phyloP scores from a whole-genome alignment of 371 early-diverging fungal genomes.

The Funneliformis caledonium region DNA sequence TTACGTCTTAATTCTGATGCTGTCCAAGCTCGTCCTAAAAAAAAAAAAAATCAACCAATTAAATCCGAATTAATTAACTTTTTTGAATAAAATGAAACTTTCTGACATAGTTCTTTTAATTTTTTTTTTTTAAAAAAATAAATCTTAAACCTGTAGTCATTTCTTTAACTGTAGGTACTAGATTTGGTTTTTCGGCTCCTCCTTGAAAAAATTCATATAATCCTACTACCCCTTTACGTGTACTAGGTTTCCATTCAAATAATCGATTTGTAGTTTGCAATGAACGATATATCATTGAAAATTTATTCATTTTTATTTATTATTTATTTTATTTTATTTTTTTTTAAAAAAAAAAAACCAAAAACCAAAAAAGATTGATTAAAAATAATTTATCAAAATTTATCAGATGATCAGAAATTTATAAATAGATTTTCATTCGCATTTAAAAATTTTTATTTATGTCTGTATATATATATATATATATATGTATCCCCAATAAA shows the following conservation, averaged over 20 bases:
- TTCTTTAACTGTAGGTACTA: neutral
- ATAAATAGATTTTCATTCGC: too few species aligned
- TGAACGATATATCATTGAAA: conserved; percentile 14
- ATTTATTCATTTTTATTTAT: neutral
- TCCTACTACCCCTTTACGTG: neutral
- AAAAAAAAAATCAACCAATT: neutral
- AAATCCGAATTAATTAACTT: neutral
- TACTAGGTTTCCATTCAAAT: neutral
- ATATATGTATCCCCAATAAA: too few species aligned
- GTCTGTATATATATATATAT: too few species aligned
- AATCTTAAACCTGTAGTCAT: neutral
- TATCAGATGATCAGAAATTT: too few species aligned
- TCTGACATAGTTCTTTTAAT: too few species aligned
- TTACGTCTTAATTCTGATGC: conserved; percentile 89
- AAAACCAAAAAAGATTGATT: neutral
- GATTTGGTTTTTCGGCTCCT: neutral
- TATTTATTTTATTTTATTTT: neutral
- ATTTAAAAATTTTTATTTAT: too few species aligned
- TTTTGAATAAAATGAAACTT: too few species aligned
- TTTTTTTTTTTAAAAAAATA: too few species aligned
- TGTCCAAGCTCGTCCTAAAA: conserved; percentile 91
- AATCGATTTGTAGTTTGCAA: conserved; percentile 1
- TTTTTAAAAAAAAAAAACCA: neutral
- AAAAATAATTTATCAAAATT: too few species aligned
- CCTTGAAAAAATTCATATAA: conserved; percentile 33